Percentiles rank a stretch among this genome's conserved stretches.
Evolutionary conservation across 345 rosid genomes (phyloP).

Genomic region (Geranium brycei): DNA sequence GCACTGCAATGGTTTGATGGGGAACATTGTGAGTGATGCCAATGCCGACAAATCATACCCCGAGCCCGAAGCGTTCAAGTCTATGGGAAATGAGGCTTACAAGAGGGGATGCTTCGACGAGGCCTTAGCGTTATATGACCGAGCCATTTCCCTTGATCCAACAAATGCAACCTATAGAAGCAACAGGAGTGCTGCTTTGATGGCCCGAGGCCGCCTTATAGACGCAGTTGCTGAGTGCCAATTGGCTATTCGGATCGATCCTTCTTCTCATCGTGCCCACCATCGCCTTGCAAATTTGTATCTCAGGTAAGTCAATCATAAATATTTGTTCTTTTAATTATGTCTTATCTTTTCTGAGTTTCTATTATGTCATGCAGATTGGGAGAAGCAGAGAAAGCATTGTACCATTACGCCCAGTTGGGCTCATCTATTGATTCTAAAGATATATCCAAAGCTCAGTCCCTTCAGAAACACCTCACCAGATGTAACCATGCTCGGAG

Average conservation of each 20-base stretch:
- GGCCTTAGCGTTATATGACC: conserved; percentile 64
- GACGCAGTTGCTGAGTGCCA: conserved; percentile 69
- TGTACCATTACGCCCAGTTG: conserved; percentile 37
- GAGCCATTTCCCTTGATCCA: conserved; percentile 53
- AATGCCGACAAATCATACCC: conserved; percentile 22
- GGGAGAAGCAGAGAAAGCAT: conserved; percentile 56
- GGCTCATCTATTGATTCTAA: conserved; percentile 19
- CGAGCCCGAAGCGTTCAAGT: conserved; percentile 64
- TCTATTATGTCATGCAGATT: conserved; percentile 21
- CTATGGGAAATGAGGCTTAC: conserved; percentile 65
- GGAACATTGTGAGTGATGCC: conserved; percentile 40
- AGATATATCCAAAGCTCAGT: conserved; percentile 38
- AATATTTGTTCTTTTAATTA: no score
- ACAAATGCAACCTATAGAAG: conserved; percentile 60
- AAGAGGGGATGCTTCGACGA: conserved; percentile 55
- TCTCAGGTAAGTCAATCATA: conserved; percentile 24
- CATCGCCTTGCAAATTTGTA: conserved; percentile 51
- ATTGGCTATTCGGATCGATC: conserved; percentile 59
- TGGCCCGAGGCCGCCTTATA: conserved; percentile 51
- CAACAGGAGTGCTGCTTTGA: conserved; percentile 79
- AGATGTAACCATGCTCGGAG: conserved; percentile 32
- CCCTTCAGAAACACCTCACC: conserved; percentile 25
- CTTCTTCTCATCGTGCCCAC: conserved; percentile 53
- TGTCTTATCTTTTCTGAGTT: not conserved
- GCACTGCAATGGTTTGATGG: conserved; percentile 35